Base-by-base conservation (phyloP, 2,329 filamentous ascomycete species). In the Aspergillus sp. region DNA sequence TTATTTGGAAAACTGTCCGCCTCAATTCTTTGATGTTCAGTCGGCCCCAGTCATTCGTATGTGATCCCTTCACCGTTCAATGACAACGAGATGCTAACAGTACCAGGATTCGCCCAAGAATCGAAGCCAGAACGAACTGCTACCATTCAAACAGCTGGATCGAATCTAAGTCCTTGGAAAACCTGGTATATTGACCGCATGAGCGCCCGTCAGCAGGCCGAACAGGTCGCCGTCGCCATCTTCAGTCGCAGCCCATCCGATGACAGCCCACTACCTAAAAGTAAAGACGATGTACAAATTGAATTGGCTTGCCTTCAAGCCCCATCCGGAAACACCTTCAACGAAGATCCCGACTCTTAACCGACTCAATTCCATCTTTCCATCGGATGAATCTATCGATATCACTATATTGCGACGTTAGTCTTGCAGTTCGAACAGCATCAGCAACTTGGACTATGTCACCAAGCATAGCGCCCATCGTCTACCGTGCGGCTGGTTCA, bases 241-340 rank as follows among this genome's bases (percentile, higher is more conserved):
- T 54, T 69, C 45, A 64, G 62, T 54, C 62, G 67, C 5, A 56
- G 52, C 2, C 67, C 67, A 3, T 54, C 56, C 2, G 63, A 59
- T 41, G 56, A 61, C 27, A 60, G 56, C 27, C 23, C 48, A 6
- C 59, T 57, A 10, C 58, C 61, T 2, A 41, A 49, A 2, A 49
- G 53, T 23, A 56, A 56, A 7, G 51, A 67, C 12, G 67, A 67
- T 23, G 59, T 70, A 4, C 58, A 64, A 38, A 53, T 70, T 37
- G 65, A 69, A 39, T 53, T 70, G 15, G 62, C 64, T 22, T 70
- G 67, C 44, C 49, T 66, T 17, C 64, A 65, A 52, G 66, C 67
- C 15, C 67, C 66, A 15, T 60, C 58, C 1, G 53, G 55, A 9
- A 53, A 56, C 12, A 20, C 46, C 51, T 22, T 57, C 54, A 19